Evolutionary conservation across 192 early-diverging fungal species (phyloP), one percentile per base, ranked within the genome.

Genomic region (Mortierella hygrophila): DNA sequence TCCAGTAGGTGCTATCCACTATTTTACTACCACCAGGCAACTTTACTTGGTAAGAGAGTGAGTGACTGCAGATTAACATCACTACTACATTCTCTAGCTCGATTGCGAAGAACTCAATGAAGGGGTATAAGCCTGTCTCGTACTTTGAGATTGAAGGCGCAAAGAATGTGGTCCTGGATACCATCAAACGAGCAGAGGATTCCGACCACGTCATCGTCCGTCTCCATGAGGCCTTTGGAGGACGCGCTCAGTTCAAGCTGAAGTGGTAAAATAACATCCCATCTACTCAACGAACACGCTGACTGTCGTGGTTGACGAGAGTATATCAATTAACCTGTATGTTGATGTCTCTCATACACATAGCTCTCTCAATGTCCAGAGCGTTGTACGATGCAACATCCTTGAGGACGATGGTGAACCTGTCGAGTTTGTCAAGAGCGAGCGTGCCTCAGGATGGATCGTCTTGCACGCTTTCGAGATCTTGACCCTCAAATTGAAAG

Each of bases 211-310:
- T 99, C 16, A 85, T 99, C 52, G 74, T 99, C 29, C 90, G 99
- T 42, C 76, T 99, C 37, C 98, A 97, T 81, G 98, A 99, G 89
- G 92, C 97, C 1, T 97, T 94, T 85, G 98, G 99, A 35, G 97
- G 97, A 1, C 95, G 95, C 26, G 95, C 95, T 7, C 88, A 63
- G 44, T 92, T 91, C 38, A 83, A 60, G 13, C 69, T 96, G 38
- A 57, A 82, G 47, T 94, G 91, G 92, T 92, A 85, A 60, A 85
- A 60, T 7, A 18, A 10, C 40, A 40, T 23, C 26, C 52, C 6
- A 15, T 26, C 23, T 2, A 8, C 13, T 26, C 29, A 65, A 15
- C 26, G 32, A 20, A 52, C 20, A 1, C 5, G 5, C 18, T 52
- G 3, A 1, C 1, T 20, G 20, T 52, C 18, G 16, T 52, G 18